phyloP scores from a whole-genome alignment of 2,329 filamentous ascomycete species.

The Myrmaecium sp. region DNA sequence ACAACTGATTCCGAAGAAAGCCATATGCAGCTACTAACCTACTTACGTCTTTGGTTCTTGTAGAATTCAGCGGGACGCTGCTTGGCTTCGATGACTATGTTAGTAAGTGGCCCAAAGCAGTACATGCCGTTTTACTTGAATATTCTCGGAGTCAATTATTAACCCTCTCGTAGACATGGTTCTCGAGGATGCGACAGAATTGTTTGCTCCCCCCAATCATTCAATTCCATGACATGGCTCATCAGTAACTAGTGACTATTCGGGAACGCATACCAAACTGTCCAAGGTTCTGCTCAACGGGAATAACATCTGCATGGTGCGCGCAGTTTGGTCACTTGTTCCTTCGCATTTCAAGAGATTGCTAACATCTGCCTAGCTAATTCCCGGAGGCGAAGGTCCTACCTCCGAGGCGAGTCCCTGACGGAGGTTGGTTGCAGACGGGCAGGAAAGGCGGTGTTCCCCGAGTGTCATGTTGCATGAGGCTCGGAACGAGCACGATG shows the following conservation, averaged over 20 bases:
- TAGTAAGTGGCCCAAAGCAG: constrained; percentile 63
- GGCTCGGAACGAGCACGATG: too few relatives aligned
- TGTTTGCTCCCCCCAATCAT: constrained; percentile 36
- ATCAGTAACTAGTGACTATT: constrained; percentile 57
- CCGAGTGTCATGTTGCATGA: too few relatives aligned
- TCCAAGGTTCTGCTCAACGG: constrained; percentile 92
- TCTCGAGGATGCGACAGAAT: constrained; percentile 90
- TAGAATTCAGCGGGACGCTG: constrained; percentile 90
- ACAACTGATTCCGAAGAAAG: constrained; percentile 6
- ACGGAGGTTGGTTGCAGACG: too few relatives aligned
- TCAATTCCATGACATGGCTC: constrained; percentile 3
- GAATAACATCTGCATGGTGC: constrained; percentile 98
- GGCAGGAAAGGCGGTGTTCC: too few relatives aligned
- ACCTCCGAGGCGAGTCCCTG: too few relatives aligned
- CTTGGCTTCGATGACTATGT: constrained; percentile 98
- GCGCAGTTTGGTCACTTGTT: not conserved
- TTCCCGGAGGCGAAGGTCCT: constrained; percentile 7
- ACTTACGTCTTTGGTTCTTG: constrained; percentile 3
- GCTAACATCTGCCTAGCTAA: constrained; percentile 4
- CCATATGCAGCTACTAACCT: constrained; percentile 5
- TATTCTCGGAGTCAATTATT: constrained; percentile 1
- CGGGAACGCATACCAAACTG: constrained; percentile 71
- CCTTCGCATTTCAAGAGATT: not conserved
- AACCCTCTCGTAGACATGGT: constrained; percentile 64
- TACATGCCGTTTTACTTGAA: too few relatives aligned